These are phyloP conservation scores for Penicillium griseofulvum DNA, from an alignment of 2,329 filamentous ascomycete species.

Conservation along the genomic window DNA sequence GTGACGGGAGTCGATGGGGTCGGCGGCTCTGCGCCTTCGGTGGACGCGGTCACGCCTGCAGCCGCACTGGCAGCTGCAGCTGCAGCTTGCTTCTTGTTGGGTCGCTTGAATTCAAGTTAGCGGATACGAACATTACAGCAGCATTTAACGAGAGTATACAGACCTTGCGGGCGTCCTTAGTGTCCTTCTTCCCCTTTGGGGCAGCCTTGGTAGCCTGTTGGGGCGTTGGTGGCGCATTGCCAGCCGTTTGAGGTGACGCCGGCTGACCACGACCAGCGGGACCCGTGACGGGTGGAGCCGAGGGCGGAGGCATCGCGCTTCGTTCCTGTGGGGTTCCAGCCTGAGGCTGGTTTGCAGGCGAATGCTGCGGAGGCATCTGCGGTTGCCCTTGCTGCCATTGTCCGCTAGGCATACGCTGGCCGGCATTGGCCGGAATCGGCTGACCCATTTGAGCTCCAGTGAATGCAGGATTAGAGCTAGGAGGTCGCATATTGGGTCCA, in stretches of 20 bases:
- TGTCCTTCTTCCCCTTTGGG: constrained; percentile 59
- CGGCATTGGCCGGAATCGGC: constrained; percentile 41
- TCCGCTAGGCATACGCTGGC: constrained; percentile 40
- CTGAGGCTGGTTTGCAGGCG: constrained; percentile 44
- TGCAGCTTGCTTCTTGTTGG: constrained; percentile 43
- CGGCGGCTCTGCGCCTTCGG: constrained; percentile 48
- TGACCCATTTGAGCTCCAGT: constrained; percentile 45
- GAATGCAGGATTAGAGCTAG: constrained; percentile 53
- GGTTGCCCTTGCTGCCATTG: constrained; percentile 45
- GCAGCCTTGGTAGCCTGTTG: constrained; percentile 58
- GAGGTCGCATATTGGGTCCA: constrained; percentile 57
- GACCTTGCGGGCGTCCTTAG: constrained; percentile 56
- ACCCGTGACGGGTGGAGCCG: constrained; percentile 42
- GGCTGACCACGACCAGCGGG: constrained; percentile 42
- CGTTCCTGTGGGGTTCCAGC: constrained; percentile 58
- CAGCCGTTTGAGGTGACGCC: constrained; percentile 45
- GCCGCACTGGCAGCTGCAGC: constrained; percentile 38
- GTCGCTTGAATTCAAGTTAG: constrained; percentile 34
- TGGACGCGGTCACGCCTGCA: constrained; percentile 44
- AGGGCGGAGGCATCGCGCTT: constrained; percentile 52
- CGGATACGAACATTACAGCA: not conserved
- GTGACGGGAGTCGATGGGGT: constrained; percentile 51
- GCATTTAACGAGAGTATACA: constrained; percentile 2
- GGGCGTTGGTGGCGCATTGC: constrained; percentile 59
- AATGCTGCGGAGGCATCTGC: constrained; percentile 50